Evolutionary conservation across 805 yeast genomes (phyloP).

Genomic region (Saccharomycopsis fodiens): DNA sequence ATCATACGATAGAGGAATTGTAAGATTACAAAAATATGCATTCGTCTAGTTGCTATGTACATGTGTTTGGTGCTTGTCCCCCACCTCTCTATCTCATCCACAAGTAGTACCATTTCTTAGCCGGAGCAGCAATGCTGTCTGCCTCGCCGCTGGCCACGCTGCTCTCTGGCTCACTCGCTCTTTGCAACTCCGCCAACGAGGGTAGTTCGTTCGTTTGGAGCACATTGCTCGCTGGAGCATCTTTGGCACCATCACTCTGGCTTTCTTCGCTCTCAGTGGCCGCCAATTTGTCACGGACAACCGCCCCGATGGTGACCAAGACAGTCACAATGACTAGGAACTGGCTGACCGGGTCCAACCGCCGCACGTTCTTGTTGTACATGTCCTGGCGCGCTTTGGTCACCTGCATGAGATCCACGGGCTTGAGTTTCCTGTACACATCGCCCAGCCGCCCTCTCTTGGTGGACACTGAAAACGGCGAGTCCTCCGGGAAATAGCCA

Average conservation of each 20-base stretch:
- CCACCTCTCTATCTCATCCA: slow-evolving; percentile 13
- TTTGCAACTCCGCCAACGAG: slow-evolving; percentile 4
- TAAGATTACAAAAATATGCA: too few relatives aligned
- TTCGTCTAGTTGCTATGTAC: too few relatives aligned
- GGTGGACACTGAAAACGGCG: slow-evolving; percentile 41
- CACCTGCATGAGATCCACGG: slow-evolving; percentile 35
- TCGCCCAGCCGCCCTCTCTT: slow-evolving; percentile 22
- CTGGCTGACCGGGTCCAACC: slow-evolving; percentile 51
- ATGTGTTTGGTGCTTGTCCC: too few relatives aligned
- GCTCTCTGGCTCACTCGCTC: slow-evolving; percentile 6
- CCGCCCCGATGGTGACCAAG: slow-evolving; percentile 42
- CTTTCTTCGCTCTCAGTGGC: neutral
- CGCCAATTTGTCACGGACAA: slow-evolving; percentile 44
- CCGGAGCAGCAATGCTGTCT: neutral
- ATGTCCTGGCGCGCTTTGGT: slow-evolving; percentile 37
- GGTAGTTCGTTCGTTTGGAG: too few relatives aligned
- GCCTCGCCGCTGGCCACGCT: neutral
- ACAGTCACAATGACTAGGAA: slow-evolving; percentile 42
- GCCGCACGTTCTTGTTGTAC: slow-evolving; percentile 39
- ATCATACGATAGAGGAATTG: too few relatives aligned
- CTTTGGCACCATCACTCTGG: too few relatives aligned
- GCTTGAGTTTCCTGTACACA: slow-evolving; percentile 28
- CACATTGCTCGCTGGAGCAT: too few relatives aligned
- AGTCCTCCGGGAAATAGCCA: slow-evolving; percentile 40
- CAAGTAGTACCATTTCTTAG: slow-evolving; percentile 15